Evolutionary conservation across 2,329 filamentous ascomycete genomes (phyloP), one percentile per base, ranked within the genome.

Genomic region (Lachnellula willkommii): DNA sequence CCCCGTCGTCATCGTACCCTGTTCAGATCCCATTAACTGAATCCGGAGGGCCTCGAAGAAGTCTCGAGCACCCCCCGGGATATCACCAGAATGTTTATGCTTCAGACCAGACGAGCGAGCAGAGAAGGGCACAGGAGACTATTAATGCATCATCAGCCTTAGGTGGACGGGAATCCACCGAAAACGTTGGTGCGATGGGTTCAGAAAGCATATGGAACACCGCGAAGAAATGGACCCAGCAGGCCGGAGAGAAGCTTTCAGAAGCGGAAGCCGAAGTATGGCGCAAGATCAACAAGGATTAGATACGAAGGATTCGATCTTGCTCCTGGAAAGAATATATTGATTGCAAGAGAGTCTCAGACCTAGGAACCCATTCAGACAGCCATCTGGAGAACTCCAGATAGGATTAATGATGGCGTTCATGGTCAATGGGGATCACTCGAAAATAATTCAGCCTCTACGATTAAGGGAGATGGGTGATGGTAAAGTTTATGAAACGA

Each of bases 221-320:
- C 47, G 81, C 81, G 11, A 82, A 79, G 73, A 83, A 80, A 68
- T 77, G 79, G 74, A 80, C 79, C 47, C 72, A 75, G 57, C 76
- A 75, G 36, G 82, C 82, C 6, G 82, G 82, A 50, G 77, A 78
- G 58, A 81, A 77, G 66, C 69, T 86, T 28, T 79, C 77, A 8
- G 79, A 77, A 14, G 81, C 80, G 14, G 83, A 86, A 72, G 74
- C 72, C 50, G 81, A 84, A 69, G 77, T 86, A 24, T 86, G 83
- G 83, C 79, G 77, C 70, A 78, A 76, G 66, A 81, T 85, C 66
- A 85, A 82, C 70, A 83, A 81, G 54, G 54, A 66, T 57, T 62
- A 58, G 59, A 22, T 47, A 52, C 53, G 48, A 53, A 36, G 43
- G 54, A 50, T 47, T 50, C 58, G 47, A 47, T 52, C 15, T 35